Percentiles rank a stretch among this genome's conserved stretches.
phyloP scores from a whole-genome alignment of 75 land plant genomes.

The Sequoia sempervirens region DNA sequence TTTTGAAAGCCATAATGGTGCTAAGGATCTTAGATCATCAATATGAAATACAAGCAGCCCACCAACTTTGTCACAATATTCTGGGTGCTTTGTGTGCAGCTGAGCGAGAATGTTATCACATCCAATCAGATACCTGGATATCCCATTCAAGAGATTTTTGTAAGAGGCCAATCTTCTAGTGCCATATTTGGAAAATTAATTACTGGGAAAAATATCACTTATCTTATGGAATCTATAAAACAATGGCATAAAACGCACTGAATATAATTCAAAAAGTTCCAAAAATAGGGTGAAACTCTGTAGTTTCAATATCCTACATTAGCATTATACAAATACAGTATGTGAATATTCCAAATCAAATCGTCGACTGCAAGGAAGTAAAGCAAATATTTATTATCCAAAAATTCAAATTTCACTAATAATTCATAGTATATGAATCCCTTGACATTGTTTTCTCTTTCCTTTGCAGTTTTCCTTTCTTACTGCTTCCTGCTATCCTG shows the following conservation, averaged over 20 bases:
- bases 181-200: not conserved
- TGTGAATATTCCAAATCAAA: not conserved
- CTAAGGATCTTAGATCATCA: constrained; percentile 84
- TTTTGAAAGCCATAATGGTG: constrained; percentile 96
- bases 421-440: not conserved
- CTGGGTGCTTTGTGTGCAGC: constrained; percentile 90
- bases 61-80: constrained; percentile 95
- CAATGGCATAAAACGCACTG: not conserved
- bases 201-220: not conserved
- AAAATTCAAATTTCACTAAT: not conserved
- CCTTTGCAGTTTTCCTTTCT: not conserved
- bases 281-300: not conserved
- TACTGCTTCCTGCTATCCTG: not conserved
- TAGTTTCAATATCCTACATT: not conserved
- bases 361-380: not conserved
- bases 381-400: not conserved
- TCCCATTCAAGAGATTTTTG: not conserved
- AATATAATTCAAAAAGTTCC: not conserved
- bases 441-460: not conserved
- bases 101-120: constrained; percentile 89
- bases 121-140: constrained; percentile 77
- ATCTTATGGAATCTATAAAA: not conserved
- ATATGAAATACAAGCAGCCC: constrained; percentile 92
- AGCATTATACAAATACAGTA: not conserved
- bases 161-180: not conserved